These are phyloP conservation scores for Rhodotorula sphaerocarpa DNA, from an alignment of 768 basidiomycete genomes.

Conservation along the genomic window DNA sequence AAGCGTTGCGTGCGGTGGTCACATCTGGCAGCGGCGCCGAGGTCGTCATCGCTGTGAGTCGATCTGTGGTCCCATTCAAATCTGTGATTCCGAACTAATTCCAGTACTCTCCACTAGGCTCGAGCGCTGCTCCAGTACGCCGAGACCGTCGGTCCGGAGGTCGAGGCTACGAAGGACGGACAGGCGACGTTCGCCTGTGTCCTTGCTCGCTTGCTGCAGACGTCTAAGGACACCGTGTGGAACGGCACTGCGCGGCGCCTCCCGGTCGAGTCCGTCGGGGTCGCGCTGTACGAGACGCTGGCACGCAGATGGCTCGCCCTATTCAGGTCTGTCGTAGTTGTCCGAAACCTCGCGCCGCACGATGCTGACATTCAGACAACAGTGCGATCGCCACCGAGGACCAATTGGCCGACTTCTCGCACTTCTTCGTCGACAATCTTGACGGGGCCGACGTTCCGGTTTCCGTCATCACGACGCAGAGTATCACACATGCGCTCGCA, in stretches of 20 bases:
- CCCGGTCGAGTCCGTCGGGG: neutral
- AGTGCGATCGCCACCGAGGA: conserved; percentile 1
- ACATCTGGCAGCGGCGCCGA: conserved; percentile 1
- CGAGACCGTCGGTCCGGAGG: neutral
- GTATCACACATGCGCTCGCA: neutral
- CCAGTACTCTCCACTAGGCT: neutral
- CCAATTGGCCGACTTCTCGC: conserved; percentile 10
- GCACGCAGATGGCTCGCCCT: conserved; percentile 15
- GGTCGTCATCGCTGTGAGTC: conserved; percentile 16
- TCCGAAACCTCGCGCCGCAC: too few species aligned
- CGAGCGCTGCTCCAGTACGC: conserved; percentile 19
- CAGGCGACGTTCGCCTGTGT: neutral
- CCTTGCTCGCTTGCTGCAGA: neutral
- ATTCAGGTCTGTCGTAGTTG: conserved; percentile 17
- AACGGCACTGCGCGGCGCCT: neutral
- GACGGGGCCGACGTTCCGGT: neutral
- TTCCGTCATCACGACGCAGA: too few species aligned
- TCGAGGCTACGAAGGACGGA: neutral
- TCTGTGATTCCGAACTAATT: neutral
- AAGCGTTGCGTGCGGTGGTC: conserved; percentile 6
- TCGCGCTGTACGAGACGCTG: conserved; percentile 26
- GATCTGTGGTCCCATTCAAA: neutral
- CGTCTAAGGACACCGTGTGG: neutral
- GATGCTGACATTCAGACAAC: neutral
- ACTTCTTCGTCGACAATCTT: neutral